phyloP scores from a whole-genome alignment of 2,329 filamentous ascomycete species.

The Sclerotinia trifoliorum region DNA sequence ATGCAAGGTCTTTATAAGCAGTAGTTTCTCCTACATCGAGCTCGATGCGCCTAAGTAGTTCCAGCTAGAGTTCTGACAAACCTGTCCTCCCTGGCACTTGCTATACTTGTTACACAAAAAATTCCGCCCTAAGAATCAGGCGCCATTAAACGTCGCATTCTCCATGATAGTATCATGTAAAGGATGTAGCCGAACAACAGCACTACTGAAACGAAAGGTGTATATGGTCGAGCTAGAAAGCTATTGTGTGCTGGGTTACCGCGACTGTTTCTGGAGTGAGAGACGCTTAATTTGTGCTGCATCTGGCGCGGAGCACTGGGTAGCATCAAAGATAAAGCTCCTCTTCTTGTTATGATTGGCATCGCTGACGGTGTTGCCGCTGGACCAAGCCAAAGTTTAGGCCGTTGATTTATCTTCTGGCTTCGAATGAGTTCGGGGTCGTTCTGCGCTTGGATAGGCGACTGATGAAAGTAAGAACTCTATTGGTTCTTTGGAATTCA shows the following conservation, averaged over 20 bases:
- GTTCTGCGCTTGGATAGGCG: background rate
- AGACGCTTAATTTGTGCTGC: background rate
- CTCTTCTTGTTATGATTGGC: background rate
- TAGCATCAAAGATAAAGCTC: background rate
- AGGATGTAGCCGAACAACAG: background rate
- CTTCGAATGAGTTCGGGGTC: background rate
- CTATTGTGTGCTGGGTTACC: background rate
- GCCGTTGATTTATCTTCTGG: too few species aligned
- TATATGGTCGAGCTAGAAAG: background rate
- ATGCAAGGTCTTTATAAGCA: background rate
- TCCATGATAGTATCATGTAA: background rate
- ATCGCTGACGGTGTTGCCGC: background rate
- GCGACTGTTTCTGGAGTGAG: background rate
- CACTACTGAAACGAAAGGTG: too few species aligned
- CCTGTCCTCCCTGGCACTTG: too few species aligned
- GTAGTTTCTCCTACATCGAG: too few species aligned
- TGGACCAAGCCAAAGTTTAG: too few species aligned
- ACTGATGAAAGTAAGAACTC: background rate
- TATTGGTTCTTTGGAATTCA: background rate
- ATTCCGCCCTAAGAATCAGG: too few species aligned
- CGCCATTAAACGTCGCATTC: background rate
- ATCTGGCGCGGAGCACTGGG: too few species aligned
- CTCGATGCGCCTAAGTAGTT: too few species aligned
- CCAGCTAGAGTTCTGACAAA: background rate
- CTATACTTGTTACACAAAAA: background rate